These are phyloP conservation scores for Yamadazyma blattariae DNA, from an alignment of 1,139 yeast species.

Conservation along the genomic window DNA sequence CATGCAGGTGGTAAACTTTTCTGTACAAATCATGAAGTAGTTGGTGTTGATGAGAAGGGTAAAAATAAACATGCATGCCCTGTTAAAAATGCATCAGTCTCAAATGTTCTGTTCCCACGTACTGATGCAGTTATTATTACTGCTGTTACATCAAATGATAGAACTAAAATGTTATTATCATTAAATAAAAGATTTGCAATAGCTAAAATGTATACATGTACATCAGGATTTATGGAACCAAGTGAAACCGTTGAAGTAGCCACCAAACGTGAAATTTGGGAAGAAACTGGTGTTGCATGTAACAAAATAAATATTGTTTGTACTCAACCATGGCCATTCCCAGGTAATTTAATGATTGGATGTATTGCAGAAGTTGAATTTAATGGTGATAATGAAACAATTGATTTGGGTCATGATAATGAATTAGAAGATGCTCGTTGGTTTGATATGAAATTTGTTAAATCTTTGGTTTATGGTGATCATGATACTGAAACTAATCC, in stretches of 20 bases:
- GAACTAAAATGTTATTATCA: slow-evolving; percentile 67
- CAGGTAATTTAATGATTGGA: slow-evolving; percentile 90
- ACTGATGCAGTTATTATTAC: slow-evolving; percentile 87
- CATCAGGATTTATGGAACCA: slow-evolving; percentile 96
- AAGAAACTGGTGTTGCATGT: slow-evolving; percentile 84
- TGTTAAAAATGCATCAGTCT: slow-evolving; percentile 51
- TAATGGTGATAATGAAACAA: slow-evolving; percentile 55
- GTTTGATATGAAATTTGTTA: slow-evolving; percentile 61
- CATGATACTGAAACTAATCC: slow-evolving; percentile 29
- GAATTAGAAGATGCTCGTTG: slow-evolving; percentile 84
- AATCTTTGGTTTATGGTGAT: slow-evolving; percentile 39
- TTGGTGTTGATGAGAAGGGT: slow-evolving; percentile 11
- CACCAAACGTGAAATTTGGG: slow-evolving; percentile 88
- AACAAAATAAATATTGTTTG: slow-evolving; percentile 56
- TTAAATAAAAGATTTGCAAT: slow-evolving; percentile 54
- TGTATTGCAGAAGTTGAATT: slow-evolving; percentile 75
- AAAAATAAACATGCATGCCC: slow-evolving; percentile 43
- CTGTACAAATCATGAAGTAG: slow-evolving; percentile 44
- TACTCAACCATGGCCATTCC: slow-evolving; percentile 97
- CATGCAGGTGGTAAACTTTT: slow-evolving; percentile 80
- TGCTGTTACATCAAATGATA: slow-evolving; percentile 64
- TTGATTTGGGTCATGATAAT: slow-evolving; percentile 76
- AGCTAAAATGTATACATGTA: slow-evolving; percentile 68
- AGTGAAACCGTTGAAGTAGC: slow-evolving; percentile 90
- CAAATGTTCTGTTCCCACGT: slow-evolving; percentile 80